Evolutionary conservation across 441 rosid genomes (phyloP), one percentile per base, ranked within the genome.

Genomic region (Hura crepitans): DNA sequence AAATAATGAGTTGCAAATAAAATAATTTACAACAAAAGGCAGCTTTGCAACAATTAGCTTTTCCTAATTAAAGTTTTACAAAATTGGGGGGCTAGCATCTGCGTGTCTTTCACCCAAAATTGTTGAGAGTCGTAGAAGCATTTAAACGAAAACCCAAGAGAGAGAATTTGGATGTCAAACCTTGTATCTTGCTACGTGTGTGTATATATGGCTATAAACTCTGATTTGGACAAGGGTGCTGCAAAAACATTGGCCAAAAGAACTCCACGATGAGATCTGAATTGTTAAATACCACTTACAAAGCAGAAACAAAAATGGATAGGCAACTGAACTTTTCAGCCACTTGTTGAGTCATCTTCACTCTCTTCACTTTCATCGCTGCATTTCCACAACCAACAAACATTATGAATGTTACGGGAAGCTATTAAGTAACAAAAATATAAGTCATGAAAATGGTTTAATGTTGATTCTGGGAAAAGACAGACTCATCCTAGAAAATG

Each of bases 361-460:
- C 97, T 88, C 64, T 74, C 88, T 31, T 82, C 97, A 50, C 97
- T 92, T 69, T 82, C 91, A 72, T 96, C 97, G 55, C 99, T 96
- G 91, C 90, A 81, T 58, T 64, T 72, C 68, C 55, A 62, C 4
- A 62, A 53, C 37, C 65, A 72, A 47, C 20, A 66, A 66, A 10
- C 71, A 61, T 17, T 28, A 35, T 50, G 18, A 35, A 49, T 51
- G 33, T 3, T 5, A 25, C 12, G 42, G 6, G 2, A 66, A 31
- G 7, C 56, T 13, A 56, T 12, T 45, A 43, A 27, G 17, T 22
- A 18, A 0, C 0, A 42, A 28, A 13, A 30, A 20, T 17, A 37
- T 1, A 54, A 51, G 4, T 51, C n/a, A 23, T 20, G 56, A 35
- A 35, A 35, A 35, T 35, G 39, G 39, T 35, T 35, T n/a, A 23